A percentile compares a stretch with the other conserved stretches of the same genome.
Conservation (phyloP, 768 basidiomycete species). For the Amanita exitialis region DNA sequence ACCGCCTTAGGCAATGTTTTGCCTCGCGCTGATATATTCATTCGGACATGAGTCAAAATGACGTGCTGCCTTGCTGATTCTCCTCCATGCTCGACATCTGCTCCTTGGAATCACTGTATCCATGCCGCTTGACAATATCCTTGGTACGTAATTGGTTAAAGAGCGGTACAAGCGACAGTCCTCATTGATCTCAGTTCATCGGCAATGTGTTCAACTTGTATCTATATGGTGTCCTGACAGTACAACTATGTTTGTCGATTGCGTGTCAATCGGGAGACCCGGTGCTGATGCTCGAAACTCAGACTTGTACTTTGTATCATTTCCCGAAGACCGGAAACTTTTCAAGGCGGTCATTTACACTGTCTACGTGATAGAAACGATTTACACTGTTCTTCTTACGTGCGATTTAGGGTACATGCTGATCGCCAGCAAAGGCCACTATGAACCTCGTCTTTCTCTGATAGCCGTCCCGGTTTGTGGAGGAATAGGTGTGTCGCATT, state of each 20-base stretch:
- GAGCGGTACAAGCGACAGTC: no score
- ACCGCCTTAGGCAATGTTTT: no score
- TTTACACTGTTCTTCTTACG: slow-evolving; percentile 3
- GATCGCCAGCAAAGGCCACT: neutral
- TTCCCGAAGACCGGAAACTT: neutral
- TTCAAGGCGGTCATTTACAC: slow-evolving; percentile 10
- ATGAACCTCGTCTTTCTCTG: neutral
- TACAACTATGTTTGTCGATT: neutral
- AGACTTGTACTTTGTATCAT: neutral
- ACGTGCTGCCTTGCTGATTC: no score
- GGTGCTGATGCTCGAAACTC: neutral
- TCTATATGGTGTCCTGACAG: neutral
- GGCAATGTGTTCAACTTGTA: neutral
- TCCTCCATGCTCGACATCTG: no score
- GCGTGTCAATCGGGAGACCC: neutral
- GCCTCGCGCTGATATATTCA: no score
- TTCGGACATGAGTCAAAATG: no score
- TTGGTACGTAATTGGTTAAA: no score
- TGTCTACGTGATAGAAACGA: slow-evolving; percentile 9
- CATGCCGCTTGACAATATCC: no score
- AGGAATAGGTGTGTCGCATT: neutral
- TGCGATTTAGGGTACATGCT: neutral
- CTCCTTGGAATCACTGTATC: no score
- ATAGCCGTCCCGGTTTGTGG: neutral
- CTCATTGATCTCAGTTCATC: neutral